phyloP scores from a whole-genome alignment of 2,329 filamentous ascomycete species.

The Phialophora verrucosa region DNA sequence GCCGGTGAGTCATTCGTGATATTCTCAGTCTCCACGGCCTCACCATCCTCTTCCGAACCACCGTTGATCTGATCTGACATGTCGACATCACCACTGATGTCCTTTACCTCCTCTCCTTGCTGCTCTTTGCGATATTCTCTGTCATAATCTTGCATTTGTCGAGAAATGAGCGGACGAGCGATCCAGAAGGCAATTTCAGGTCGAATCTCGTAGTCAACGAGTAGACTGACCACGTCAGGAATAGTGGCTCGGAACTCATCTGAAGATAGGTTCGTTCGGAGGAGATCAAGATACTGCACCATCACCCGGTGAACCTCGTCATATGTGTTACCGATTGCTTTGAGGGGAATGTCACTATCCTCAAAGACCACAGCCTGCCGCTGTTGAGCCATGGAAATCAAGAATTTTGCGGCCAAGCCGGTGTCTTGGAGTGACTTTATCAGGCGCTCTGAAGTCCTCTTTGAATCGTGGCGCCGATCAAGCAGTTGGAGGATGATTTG shows the following conservation, averaged over 20 bases:
- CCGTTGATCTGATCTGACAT: constrained; percentile 41
- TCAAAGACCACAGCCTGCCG: constrained; percentile 83
- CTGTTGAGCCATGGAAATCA: constrained; percentile 91
- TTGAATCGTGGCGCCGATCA: constrained; percentile 79
- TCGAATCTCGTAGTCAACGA: constrained; percentile 79
- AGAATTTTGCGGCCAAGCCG: constrained; percentile 76
- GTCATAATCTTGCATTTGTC: constrained; percentile 60
- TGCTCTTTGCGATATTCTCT: constrained; percentile 43
- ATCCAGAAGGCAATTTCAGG: constrained; percentile 85
- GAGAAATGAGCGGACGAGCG: constrained; percentile 73
- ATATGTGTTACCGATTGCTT: constrained; percentile 83
- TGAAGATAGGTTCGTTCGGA: constrained; percentile 77
- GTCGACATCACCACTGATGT: constrained; percentile 40
- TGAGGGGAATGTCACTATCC: constrained; percentile 78
- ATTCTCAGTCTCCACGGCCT: constrained; percentile 47
- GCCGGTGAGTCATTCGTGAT: constrained; percentile 42
- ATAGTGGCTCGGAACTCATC: constrained; percentile 79
- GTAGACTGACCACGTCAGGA: constrained; percentile 74
- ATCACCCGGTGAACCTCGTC: constrained; percentile 89
- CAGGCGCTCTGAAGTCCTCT: constrained; percentile 76
- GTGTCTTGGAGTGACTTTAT: constrained; percentile 79
- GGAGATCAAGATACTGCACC: constrained; percentile 84
- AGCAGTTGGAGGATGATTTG: constrained; percentile 80
- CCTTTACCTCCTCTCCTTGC: constrained; percentile 40
- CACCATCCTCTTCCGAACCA: constrained; percentile 42